Base-by-base conservation (phyloP, 2,329 filamentous ascomycete species). In the Paecilomyces sp. region DNA sequence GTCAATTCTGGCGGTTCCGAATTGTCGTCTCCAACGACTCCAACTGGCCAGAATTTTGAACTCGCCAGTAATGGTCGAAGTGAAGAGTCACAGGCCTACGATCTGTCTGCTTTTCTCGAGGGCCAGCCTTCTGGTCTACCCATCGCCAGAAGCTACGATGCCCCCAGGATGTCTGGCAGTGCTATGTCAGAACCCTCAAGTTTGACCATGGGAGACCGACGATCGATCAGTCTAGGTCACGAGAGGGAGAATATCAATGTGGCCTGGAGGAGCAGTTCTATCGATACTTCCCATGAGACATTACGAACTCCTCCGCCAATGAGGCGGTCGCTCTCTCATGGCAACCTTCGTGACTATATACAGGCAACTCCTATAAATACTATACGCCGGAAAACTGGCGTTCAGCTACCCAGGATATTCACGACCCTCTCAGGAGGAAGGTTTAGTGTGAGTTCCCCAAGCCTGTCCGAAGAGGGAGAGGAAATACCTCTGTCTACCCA, bases 391-490 rank as follows among this genome's bases (percentile, higher is more conserved):
- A 57, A 64, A 51, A 64, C 65, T 41, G 58, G 65, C 4, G 58
- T 65, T 13, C 64, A 66, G 15, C 59, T 68, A 11, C 63, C 68
- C 22, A 61, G 60, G 36, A 56, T 70, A 3, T 59, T 66, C 33
- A 69, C 67, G 5, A 60, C 59, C 34, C 33, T 41, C 8, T 52
- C 50, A n/a, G 54, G 36, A 24, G 56, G 47, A 28, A 54, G 30
- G 12, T 24, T 52, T 11, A 51, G 22, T 55, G 36, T 15, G 8
- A 60, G 36, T 22, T 53, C 50, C 30, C 50, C 31, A 13, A 33
- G 50, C 2, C 15, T 47, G 13, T 24, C 58, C 7, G 54, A 57
- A 41, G 25, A 41, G 24, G 51, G 31, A 22, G 31, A 57, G 34
- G 41, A 55, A 36, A 31, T 47, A n/a, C 31, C 33, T 33, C n/a